Base-by-base conservation (phyloP, 441 rosid species). In the Hura crepitans region DNA sequence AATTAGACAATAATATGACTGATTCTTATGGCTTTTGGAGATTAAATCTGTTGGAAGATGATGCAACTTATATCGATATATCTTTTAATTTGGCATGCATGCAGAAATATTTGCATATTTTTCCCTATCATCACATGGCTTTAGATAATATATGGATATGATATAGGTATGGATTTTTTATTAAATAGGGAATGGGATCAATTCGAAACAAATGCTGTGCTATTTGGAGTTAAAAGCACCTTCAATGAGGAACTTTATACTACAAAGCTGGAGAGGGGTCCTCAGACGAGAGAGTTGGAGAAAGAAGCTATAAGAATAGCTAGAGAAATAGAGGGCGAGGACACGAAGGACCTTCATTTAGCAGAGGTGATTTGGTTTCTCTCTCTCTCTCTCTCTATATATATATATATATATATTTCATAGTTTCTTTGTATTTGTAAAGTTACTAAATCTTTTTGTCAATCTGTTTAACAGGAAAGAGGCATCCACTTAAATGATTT, bases 301-400 rank as follows among this genome's bases (percentile, higher is more conserved):
- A 89, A 75, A 82, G 82, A 88, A 83, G 98, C 99, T 67, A 56
- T 18, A 66, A 88, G 95, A 74, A 87, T 96, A 70, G 98, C 99
- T 12, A 84, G 82, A 80, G 99, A 93, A 87, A 93, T 96, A 69
- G 96, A 86, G 89, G 88, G 94, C 39, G 98, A 96, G 78, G 93
- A 82, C 18, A 93, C 98, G 23, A 77, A 77, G 61, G 98, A 96
- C 79, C 91, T 85, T 86, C 99, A 93, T 81, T 78, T 89, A 73
- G 94, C 97, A 37, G 98, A 96, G 92, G 97, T 88, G 72, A 42
- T 72, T 78, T 31, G 68, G 28, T 74, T 62, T 28, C 30, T 69
- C 5, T 22, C 33, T 55, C 6, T 55, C 6, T 9, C 14, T 53
- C 6, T 22, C 12, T 20, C 2, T 53, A 0, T 53, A 1, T 23